Evolutionary conservation across 352 stramenopile genomes (phyloP).

Genomic region (Proteromonas lacertae): DNA sequence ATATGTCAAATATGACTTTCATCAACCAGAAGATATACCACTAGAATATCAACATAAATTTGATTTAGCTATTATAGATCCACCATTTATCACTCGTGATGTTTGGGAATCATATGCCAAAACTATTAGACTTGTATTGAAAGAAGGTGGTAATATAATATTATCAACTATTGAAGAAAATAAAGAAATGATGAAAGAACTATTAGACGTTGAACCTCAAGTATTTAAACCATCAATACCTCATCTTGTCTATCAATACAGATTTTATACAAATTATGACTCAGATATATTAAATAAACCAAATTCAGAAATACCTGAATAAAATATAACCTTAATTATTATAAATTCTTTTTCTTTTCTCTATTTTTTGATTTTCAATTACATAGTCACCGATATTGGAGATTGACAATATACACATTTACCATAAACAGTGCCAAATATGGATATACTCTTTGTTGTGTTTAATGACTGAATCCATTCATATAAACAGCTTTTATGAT

Average conservation of each 20-base stretch:
- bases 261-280: conserved; percentile 52
- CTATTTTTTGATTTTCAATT: too few species aligned
- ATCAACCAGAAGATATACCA: conserved; percentile 25
- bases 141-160: conserved; percentile 5
- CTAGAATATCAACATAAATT: conserved; percentile 21
- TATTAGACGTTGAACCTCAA: conserved; percentile 27
- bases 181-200: conserved; percentile 25
- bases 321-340: too few species aligned
- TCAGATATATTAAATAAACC: conserved; percentile 16
- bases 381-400: too few species aligned
- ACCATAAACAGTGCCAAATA: too few species aligned
- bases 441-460: too few species aligned
- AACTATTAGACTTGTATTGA: conserved; percentile 22
- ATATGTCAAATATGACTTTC: conserved; percentile 58
- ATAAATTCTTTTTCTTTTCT: too few species aligned
- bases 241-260: conserved; percentile 74
- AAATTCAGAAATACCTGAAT: conserved; percentile 29
- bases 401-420: too few species aligned
- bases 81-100: conserved; percentile 61
- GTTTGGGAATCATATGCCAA: conserved; percentile 52
- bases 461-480: too few species aligned
- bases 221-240: conserved; percentile 29
- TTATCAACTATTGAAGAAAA: conserved; percentile 58
- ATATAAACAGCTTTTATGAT: too few species aligned
- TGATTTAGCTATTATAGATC: conserved; percentile 59